Percentiles rank a stretch among this genome's conserved stretches.
Conservation (phyloP, 1,284 basidiomycete species). For the Pyrrhoderma noxium region DNA sequence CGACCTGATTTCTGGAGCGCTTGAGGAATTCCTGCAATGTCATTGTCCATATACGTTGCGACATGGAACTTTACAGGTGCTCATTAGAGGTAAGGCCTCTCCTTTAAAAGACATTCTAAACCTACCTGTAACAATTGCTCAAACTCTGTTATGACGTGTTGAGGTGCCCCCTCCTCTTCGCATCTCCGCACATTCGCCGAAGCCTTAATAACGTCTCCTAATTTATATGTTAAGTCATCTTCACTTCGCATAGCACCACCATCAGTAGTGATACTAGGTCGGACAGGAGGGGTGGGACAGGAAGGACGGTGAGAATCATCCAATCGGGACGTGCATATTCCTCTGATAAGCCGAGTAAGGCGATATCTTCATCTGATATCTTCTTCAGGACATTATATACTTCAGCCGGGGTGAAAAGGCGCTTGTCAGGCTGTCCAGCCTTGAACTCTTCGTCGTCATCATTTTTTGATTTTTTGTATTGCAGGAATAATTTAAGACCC, state of each 20-base stretch:
- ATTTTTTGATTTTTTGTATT: slow-evolving; percentile 89
- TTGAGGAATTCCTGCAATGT: slow-evolving; percentile 97
- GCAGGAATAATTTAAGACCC: slow-evolving; percentile 92
- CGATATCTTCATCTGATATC: slow-evolving; percentile 87
- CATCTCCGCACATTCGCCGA: slow-evolving; percentile 88
- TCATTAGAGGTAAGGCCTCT: slow-evolving; percentile 1
- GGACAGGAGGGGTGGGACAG: slow-evolving; percentile 98
- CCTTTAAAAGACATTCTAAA: slow-evolving; percentile 7
- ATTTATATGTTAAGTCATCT: slow-evolving; percentile 98
- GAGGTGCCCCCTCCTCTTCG: slow-evolving; percentile 95
- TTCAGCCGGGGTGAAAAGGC: slow-evolving; percentile 81
- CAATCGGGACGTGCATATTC: slow-evolving; percentile 97
- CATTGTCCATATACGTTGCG: slow-evolving; percentile 99
- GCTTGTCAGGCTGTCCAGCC: slow-evolving; percentile 84
- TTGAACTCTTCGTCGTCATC: slow-evolving; percentile 93
- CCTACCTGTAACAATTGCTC: slow-evolving; percentile 88
- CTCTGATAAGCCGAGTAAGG: slow-evolving; percentile 87
- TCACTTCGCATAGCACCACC: slow-evolving; percentile 95
- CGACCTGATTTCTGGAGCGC: slow-evolving; percentile 96
- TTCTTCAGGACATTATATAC: slow-evolving; percentile 91
- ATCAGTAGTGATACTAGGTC: slow-evolving; percentile 94
- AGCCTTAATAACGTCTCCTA: slow-evolving; percentile 95
- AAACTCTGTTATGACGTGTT: slow-evolving; percentile 93
- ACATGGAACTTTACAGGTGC: slow-evolving; percentile 74
- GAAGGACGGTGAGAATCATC: slow-evolving; percentile 99